Evolutionary conservation across 306 rosid species (phyloP), one percentile per base, ranked within the genome.

Genomic region (Canavalia gladiata): DNA sequence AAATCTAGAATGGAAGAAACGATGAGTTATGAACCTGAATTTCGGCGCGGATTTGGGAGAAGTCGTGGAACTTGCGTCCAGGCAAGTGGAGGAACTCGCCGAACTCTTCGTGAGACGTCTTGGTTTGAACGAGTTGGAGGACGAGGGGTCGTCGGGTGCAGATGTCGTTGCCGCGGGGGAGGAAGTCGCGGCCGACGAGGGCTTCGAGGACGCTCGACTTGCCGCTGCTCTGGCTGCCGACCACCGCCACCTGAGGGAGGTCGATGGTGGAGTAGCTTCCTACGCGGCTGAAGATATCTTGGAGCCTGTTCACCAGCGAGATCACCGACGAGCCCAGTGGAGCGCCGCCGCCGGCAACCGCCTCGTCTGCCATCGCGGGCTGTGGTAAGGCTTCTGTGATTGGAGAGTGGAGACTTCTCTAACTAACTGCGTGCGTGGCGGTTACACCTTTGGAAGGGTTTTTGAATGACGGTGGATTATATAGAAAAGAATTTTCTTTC

Each of bases 191-290:
- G 35, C 99, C 98, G 45, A 93, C 97, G 9, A 95, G 93, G 12
- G 99, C 88, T 83, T 93, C 98, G 12, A 95, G 97, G 75, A 95
- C 98, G 86, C 99, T 95, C 39, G 99, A 95, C 92, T 95, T 95
- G 79, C 99, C 98, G 83, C 98, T 95, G 75, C 99, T 95, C 85
- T 95, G 98, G 83, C 99, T 93, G 4, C 98, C 99, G 56, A 93
- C 97, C 25, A 95, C 98, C 34, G 97, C 94, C 2, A 95, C 99
- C 87, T 95, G 99, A 46, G 99, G 98, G 43, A 95, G 98, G 82
- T 95, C 93, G 79, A 95, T 91, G 73, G 91, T 69, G 45, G 93
- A 89, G 47, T 91, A 93, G 88, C 90, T 89, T 1, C 99, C 98
- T 0, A 95, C 91, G 86, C 90, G 92, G 13, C 97, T 90, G 84